A percentile compares a stretch with the other conserved stretches of the same genome.
phyloP scores from a whole-genome alignment of 176 grass and related monocot species.

The Oryza brachyantha region DNA sequence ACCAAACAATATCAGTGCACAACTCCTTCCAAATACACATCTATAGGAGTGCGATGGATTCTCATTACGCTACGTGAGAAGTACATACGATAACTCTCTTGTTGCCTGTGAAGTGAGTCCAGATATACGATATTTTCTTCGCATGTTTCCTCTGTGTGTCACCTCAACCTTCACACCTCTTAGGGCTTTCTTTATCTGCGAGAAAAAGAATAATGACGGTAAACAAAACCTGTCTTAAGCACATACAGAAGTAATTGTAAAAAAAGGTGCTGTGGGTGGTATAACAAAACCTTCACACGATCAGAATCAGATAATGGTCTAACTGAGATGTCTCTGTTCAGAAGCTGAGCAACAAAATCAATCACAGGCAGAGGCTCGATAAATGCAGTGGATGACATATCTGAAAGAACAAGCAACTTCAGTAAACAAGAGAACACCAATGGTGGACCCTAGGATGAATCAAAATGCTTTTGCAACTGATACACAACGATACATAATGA shows the following conservation, averaged over 20 bases:
- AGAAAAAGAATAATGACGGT: slow-evolving; percentile 16
- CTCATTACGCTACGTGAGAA: slow-evolving; percentile 12
- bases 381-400: slow-evolving; percentile 94
- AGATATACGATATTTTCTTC: slow-evolving; percentile 90
- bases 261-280: background rate
- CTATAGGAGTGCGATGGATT: background rate
- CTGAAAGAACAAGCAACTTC: slow-evolving; percentile 39
- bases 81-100: slow-evolving; percentile 73
- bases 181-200: slow-evolving; percentile 83
- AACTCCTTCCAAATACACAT: background rate
- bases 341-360: slow-evolving; percentile 90
- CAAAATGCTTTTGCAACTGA: background rate
- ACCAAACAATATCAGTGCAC: slow-evolving; percentile 10
- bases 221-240: background rate
- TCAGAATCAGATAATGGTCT: slow-evolving; percentile 88
- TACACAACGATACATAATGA: background rate
- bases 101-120: slow-evolving; percentile 91
- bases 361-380: slow-evolving; percentile 84
- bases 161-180: slow-evolving; percentile 93
- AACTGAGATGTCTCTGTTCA: slow-evolving; percentile 79
- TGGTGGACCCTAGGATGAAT: background rate
- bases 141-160: slow-evolving; percentile 90
- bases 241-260: background rate
- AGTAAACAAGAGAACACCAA: background rate
- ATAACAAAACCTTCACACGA: slow-evolving; percentile 74